Conservation (phyloP, 129 eudicot genomes). For the Lactuca sativa region DNA sequence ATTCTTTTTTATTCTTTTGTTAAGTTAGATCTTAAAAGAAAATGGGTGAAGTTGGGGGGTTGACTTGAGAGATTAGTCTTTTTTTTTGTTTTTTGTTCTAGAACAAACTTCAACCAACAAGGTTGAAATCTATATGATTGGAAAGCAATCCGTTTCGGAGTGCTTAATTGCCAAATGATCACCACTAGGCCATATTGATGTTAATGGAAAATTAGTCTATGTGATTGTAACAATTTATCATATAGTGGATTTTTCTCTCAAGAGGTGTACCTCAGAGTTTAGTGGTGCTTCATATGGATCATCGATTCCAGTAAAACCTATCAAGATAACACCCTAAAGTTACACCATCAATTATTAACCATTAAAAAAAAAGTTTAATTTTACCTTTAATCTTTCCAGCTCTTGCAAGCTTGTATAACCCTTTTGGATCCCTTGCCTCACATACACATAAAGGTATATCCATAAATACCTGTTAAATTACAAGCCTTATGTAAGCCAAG, state of each 20-base stretch:
- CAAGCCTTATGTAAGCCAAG: slow-evolving; percentile 12
- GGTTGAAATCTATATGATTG: too few relatives aligned
- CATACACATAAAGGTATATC: slow-evolving; percentile 85
- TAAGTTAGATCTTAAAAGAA: too few relatives aligned
- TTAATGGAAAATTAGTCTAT: too few relatives aligned
- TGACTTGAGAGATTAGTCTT: background rate
- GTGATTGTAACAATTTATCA: background rate
- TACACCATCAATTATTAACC: slow-evolving; percentile 3
- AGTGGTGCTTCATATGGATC: slow-evolving; percentile 91
- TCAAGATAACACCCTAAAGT: slow-evolving; percentile 10
- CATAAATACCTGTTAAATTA: slow-evolving; percentile 69
- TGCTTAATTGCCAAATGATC: too few relatives aligned
- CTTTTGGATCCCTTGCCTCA: slow-evolving; percentile 95
- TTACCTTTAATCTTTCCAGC: slow-evolving; percentile 94
- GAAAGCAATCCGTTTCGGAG: too few relatives aligned
- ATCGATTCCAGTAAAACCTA: slow-evolving; percentile 97
- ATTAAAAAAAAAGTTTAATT: background rate
- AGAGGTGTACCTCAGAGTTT: slow-evolving; percentile 67
- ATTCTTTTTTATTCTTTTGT: too few relatives aligned
- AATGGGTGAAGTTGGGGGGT: too few relatives aligned
- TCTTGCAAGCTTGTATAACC: slow-evolving; percentile 92
- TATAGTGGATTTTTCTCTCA: background rate
- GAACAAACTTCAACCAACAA: too few relatives aligned
- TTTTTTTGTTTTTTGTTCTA: too few relatives aligned
- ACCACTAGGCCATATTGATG: too few relatives aligned